Conservation (phyloP, 768 basidiomycete species). For the Naganishia friedmannii region DNA sequence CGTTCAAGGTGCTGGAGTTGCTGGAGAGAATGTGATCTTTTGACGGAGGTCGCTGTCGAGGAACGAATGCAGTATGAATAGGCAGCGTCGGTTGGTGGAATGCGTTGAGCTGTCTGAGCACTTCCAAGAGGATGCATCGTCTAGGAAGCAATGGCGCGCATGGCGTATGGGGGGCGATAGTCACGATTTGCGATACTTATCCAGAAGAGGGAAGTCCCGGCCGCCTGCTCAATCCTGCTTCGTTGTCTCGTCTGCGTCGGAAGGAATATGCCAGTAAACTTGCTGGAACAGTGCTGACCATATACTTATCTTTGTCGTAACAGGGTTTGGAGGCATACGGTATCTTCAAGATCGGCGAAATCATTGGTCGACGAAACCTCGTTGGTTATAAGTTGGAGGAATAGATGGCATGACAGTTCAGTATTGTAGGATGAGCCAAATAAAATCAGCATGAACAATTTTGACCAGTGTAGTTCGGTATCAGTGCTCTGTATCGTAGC, state of each 20-base stretch:
- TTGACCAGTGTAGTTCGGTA: background rate
- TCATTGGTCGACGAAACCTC: constrained; percentile 50
- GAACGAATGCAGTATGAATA: no score
- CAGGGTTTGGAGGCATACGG: constrained; percentile 52
- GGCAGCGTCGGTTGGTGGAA: no score
- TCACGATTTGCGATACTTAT: background rate
- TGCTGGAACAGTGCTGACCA: constrained; percentile 1
- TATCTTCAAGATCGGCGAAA: constrained; percentile 53
- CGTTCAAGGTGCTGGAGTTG: no score
- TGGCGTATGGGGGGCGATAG: no score
- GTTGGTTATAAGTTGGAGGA: constrained; percentile 52
- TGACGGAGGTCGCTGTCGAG: no score
- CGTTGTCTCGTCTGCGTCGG: background rate
- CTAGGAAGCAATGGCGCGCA: background rate
- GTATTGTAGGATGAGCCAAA: background rate
- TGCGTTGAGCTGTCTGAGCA: no score
- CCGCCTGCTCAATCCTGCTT: background rate
- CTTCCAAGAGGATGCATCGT: background rate
- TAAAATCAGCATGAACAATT: constrained; percentile 14
- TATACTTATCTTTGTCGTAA: constrained; percentile 2
- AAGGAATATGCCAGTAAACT: background rate
- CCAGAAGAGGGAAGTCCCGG: no score
- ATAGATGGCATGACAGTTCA: constrained; percentile 27
- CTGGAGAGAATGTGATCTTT: background rate
- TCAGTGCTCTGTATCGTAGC: background rate